Evolutionary conservation across 164 flowering plant species (phyloP).

Genomic region (Kalanchoe fedtschenkoi): DNA sequence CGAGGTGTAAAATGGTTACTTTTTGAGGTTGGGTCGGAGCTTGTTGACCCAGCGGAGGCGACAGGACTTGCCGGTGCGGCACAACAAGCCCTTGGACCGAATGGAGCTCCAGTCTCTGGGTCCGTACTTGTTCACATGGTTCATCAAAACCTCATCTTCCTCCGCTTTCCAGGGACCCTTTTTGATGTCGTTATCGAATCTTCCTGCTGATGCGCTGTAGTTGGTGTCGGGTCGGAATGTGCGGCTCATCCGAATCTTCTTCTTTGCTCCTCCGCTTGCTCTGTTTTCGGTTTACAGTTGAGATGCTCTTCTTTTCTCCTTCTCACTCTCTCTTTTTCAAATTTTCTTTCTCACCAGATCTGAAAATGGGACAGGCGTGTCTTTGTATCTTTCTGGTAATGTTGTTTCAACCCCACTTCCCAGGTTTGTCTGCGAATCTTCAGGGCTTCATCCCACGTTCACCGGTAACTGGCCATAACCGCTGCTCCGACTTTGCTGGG

Average conservation of each 20-base stretch:
- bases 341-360: background rate
- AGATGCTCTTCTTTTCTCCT: no score
- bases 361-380: background rate
- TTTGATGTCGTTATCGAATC: slow-evolving; percentile 20
- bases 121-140: slow-evolving; percentile 61
- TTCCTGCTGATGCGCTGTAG: no score
- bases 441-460: slow-evolving; percentile 1
- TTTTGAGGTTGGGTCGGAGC: slow-evolving; percentile 84
- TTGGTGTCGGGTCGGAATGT: no score
- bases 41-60: slow-evolving; percentile 97
- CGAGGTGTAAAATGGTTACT: slow-evolving; percentile 24
- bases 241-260: slow-evolving; percentile 10
- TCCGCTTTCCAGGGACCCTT: slow-evolving; percentile 95
- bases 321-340: no score
- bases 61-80: slow-evolving; percentile 89
- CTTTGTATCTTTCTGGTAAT: background rate
- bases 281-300: background rate
- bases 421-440: background rate
- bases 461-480: background rate
- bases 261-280: slow-evolving; percentile 8
- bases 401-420: background rate
- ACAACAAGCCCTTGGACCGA: slow-evolving; percentile 92
- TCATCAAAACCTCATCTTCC: slow-evolving; percentile 72
- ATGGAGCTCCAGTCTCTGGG: slow-evolving; percentile 99
- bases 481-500: background rate